phyloP scores from a whole-genome alignment of 2,329 filamentous ascomycete genomes.

The Fusarium secorum region DNA sequence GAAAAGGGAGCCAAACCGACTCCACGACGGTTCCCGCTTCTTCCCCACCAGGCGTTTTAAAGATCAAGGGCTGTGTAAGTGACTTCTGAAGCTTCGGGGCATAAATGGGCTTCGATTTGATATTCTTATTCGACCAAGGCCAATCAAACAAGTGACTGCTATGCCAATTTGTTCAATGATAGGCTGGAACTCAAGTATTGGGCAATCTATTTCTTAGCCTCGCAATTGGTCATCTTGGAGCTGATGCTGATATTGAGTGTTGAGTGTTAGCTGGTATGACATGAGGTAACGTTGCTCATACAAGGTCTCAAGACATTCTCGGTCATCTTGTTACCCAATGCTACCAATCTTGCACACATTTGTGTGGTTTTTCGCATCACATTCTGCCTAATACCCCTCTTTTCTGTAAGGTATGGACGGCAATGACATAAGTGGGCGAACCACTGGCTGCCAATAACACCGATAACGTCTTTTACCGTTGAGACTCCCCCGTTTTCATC shows the following conservation, averaged over 20 bases:
- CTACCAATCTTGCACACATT: not conserved
- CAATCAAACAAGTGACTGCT: not conserved
- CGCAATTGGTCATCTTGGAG: not conserved
- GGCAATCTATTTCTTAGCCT: not conserved
- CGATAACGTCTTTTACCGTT: not conserved
- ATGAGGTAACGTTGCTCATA: not conserved
- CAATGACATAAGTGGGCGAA: constrained; percentile 8
- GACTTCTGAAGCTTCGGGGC: not conserved
- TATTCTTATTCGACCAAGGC: not conserved
- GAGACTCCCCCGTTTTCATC: constrained; percentile 5
- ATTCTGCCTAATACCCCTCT: constrained; percentile 1
- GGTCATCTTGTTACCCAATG: not conserved
- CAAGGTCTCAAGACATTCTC: not conserved
- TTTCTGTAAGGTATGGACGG: not conserved
- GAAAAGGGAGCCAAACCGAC: not conserved
- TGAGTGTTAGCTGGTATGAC: not conserved
- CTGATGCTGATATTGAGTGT: not conserved
- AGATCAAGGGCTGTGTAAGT: not conserved
- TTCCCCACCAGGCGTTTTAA: not conserved
- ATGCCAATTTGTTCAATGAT: not conserved
- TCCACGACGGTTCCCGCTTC: not conserved
- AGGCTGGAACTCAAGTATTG: not conserved
- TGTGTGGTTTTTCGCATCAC: not conserved
- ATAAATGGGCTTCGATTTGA: not conserved
- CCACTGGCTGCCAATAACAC: constrained; percentile 13